A percentile compares a stretch with the other conserved stretches of the same genome.
These are phyloP conservation scores for Spiraea crenata DNA, from an alignment of 331 rosid genomes.

Conservation along the genomic window DNA sequence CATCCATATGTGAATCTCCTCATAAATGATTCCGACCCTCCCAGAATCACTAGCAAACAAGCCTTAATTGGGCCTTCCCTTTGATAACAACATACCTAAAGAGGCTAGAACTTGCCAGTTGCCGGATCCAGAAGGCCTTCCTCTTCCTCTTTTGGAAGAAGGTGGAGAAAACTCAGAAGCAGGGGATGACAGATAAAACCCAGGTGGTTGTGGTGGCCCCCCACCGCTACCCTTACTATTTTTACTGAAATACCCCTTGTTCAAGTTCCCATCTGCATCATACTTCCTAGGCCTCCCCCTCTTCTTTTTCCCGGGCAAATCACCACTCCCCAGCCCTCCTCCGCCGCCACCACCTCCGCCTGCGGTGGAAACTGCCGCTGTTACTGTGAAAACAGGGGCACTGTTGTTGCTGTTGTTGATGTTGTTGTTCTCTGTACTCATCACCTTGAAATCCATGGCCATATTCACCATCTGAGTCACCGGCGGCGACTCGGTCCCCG, in stretches of 20 bases:
- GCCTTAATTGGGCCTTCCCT: background rate
- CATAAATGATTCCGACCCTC: too few species aligned
- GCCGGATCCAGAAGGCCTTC: conserved; percentile 52
- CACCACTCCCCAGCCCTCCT: conserved; percentile 25
- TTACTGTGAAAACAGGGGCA: background rate
- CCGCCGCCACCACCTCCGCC: conserved; percentile 19
- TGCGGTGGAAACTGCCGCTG: background rate
- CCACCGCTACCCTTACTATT: conserved; percentile 12
- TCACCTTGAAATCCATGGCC: conserved; percentile 3
- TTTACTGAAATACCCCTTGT: conserved; percentile 15
- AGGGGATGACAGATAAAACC: conserved; percentile 52
- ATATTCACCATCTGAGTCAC: conserved; percentile 21
- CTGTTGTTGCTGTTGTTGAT: conserved; percentile 1
- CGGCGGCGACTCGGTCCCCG: conserved; percentile 38
- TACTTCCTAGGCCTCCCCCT: conserved; percentile 91
- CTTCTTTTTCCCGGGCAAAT: conserved; percentile 62
- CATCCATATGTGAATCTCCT: too few species aligned
- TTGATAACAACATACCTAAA: conserved; percentile 51
- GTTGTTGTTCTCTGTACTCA: conserved; percentile 14
- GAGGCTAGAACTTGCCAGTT: conserved; percentile 60
- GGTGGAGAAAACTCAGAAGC: conserved; percentile 44
- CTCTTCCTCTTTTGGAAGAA: conserved; percentile 54
- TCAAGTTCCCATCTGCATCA: conserved; percentile 63
- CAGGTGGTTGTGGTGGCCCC: conserved; percentile 31
- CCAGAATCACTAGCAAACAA: too few species aligned